Evolutionary conservation across 1,284 basidiomycete species (phyloP), one percentile per base, ranked within the genome.

Genomic region (Stygiomarasmius scandens): DNA sequence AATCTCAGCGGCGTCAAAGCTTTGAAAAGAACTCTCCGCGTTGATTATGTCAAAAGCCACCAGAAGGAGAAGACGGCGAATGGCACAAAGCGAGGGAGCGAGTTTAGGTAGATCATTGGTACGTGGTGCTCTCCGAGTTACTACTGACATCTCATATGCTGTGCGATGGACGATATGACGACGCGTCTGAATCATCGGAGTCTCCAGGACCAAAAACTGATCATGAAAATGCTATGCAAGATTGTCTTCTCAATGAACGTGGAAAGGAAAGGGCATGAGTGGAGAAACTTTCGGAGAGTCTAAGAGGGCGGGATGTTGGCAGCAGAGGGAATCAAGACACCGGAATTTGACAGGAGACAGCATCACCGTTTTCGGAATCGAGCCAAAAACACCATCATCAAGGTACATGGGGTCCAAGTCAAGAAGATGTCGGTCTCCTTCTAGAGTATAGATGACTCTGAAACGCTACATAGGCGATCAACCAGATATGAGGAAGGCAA

Each of bases 151-250:
- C 46, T 29, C 36, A 54, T 58, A 29, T 12, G 19, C 20, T 47
- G 50, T 49, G 51, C 61, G 41, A 64, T 22, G 19, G 47, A 47
- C 20, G 41, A 49, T 46, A 82, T n/a, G n/a, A 77, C 41, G 80
- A 72, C 1, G 80, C 66, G 6, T 85, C 85, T 11, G 86, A 88
- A 47, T 86, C 86, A 3, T 87, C 85, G 4, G 89, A 79, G 8
- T 83, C 83, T 2, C 84, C 87, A 16, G 82, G 79, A 16, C 85
- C 87, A 49, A 82, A 85, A 3, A 90, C 96, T 56, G 96, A 98
- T 71, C 90, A 92, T 3, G 95, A 98, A 68, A 97, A 99, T 74
- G 97, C 97, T 0, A 99, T 99, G 97, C 87, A 90, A 20, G 93
- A 93, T 59, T 98, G 93, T 71, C 77, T 96, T 19, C 73, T 92